Conservation (phyloP, 2,329 filamentous ascomycete species). For the Zasmidium angulare region DNA sequence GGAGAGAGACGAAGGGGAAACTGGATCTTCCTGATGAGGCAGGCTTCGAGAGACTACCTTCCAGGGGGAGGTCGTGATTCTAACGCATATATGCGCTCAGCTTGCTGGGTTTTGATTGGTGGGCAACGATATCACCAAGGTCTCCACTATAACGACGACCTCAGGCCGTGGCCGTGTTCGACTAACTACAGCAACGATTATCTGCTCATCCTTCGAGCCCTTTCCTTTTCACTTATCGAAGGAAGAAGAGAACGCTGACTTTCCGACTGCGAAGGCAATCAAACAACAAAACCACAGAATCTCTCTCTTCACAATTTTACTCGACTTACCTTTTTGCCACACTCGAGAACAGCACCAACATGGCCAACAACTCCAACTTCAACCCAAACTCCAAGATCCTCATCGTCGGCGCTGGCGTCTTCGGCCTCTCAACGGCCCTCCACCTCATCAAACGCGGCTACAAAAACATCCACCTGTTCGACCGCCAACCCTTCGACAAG, state of each 20-base stretch:
- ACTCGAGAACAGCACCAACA: background rate
- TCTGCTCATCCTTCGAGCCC: background rate
- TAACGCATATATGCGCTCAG: background rate
- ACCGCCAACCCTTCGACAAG: conserved; percentile 33
- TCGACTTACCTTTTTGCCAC: background rate
- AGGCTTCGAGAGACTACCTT: background rate
- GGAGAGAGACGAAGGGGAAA: background rate
- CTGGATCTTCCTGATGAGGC: background rate
- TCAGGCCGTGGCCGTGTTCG: background rate
- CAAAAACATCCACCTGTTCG: conserved; percentile 29
- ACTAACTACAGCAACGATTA: background rate
- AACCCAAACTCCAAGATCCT: conserved; percentile 23
- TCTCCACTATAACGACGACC: background rate
- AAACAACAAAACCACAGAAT: no score
- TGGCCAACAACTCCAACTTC: conserved; percentile 4
- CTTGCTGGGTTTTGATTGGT: background rate
- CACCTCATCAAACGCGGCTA: conserved; percentile 29
- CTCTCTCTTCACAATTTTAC: no score
- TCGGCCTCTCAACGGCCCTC: conserved; percentile 44
- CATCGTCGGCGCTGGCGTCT: conserved; percentile 47
- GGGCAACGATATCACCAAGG: background rate
- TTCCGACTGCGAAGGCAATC: no score
- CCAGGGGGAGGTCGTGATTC: background rate
- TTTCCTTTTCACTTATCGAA: no score
- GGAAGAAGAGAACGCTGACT: no score